Evolutionary conservation across 345 rosid genomes (phyloP), one percentile per base, ranked within the genome.

Genomic region (Luvunga scandens): DNA sequence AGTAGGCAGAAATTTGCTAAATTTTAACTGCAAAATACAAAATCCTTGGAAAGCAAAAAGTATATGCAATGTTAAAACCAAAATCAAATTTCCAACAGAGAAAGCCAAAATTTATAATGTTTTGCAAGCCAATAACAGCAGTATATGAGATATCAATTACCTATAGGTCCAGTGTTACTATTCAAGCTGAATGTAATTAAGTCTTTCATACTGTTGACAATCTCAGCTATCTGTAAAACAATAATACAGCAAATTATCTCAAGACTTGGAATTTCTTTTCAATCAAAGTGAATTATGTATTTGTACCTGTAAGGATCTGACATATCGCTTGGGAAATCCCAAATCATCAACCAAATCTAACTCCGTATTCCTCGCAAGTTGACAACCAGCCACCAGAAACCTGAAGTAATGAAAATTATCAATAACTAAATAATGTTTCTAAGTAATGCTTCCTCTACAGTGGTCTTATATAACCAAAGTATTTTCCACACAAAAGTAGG

Each of bases 381-480:
- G 69, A 68, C 81, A 65, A 13, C 81, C 77, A 66, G 73, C 62
- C 68, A 69, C 69, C 59, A 79, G 69, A 66, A 79, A 72, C 77
- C 81, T 72, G 45, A 13, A 64, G 64, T n/a, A 71, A 21, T 28
- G 33, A 19, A 56, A 55, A 55, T 55, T 21, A 31, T 55, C 27
- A 71, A 55, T 22, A 55, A 53, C 7, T 7, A 31, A 24, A 27
- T 70, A 39, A 48, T 9, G 2, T 14, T 18, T 70, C 10, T 28
- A 66, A 66, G 36, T 66, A 4, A 34, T 21, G 36, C n/a, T 39
- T 38, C 30, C 8, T 39, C n/a, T 21, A 21, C 1, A 19, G 27
- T 45, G 57, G 14, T 12, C 31, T 36, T 67, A 5, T 38, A 67
- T 38, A 10, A 21, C 71, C 14, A 36, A 38, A 67, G 53, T 22